Conservation (phyloP, 2,329 filamentous ascomycete species). For the Calonectria honghensis region DNA sequence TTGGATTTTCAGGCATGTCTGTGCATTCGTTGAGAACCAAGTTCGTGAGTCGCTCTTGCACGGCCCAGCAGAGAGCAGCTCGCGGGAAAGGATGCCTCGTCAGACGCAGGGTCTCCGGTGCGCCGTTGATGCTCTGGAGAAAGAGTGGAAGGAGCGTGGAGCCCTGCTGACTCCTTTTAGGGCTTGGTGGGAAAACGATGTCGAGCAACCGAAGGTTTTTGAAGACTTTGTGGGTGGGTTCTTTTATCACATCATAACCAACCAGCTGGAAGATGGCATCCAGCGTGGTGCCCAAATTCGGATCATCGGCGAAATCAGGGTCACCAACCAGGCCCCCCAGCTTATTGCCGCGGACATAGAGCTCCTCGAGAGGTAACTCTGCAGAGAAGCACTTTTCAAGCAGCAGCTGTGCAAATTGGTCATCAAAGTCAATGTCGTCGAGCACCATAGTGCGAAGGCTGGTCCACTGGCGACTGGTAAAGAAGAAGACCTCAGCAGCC, state of each 20-base stretch:
- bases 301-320: neutral
- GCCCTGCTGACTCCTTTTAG: neutral
- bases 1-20: conserved; percentile 11
- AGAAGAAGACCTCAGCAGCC: conserved; percentile 22
- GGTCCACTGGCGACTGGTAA: neutral
- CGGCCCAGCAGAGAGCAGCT: neutral
- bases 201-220: conserved; percentile 24
- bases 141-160: conserved; percentile 12
- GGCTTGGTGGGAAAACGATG: conserved; percentile 8
- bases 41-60: conserved; percentile 17
- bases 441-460: conserved; percentile 17
- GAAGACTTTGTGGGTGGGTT: neutral
- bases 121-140: conserved; percentile 11
- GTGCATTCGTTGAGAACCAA: conserved; percentile 19
- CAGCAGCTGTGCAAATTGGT: conserved; percentile 24
- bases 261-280: neutral
- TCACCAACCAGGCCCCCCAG: conserved; percentile 1
- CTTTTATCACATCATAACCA: neutral
- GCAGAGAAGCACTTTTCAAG: conserved; percentile 2
- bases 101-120: conserved; percentile 23
- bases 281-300: neutral
- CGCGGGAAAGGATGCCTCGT: conserved; percentile 26
- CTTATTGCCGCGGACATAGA: conserved; percentile 16
- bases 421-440: conserved; percentile 29
- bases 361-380: conserved; percentile 10